Base-by-base conservation (phyloP, 78 protist species). In the Polysphondylium violaceum region DNA sequence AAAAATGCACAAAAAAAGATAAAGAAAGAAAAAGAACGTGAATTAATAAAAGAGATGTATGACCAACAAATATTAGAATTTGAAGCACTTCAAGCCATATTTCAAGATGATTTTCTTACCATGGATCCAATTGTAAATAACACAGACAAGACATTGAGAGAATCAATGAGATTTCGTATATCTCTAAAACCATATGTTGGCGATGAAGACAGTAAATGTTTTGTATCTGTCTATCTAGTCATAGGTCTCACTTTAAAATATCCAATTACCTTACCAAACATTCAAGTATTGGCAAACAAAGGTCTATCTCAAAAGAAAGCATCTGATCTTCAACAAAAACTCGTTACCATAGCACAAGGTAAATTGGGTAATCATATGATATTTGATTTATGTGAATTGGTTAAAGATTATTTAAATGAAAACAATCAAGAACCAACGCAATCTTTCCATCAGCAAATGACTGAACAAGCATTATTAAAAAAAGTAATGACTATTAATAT, bases 1-100 rank as follows among this genome's bases (percentile, higher is more conserved):
- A 72, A 72, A 55, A 72, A 50, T 50, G 78, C 44, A 50, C n/a
- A 50, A 41, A 56, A 64, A 25, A 81, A 81, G 43, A 25, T 35
- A 12, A 81, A 68, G 47, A 81, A 81, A 41, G 89, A 81, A 33
- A 65, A 38, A 58, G 89, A 81, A 38, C 23, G 59, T 50, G 77
- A 65, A 27, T 35, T 78, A 21, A 36, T 50, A 11, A 78, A 36
- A 50, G 72, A 68, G 38, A 40, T 67, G 40, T 14, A 35, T 27
- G 89, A 65, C n/a, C 74, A 81, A 51, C 89, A 81, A 35, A 25
- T 41, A 36, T 68, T 55, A 56, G 89, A 81, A 25, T 21, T 81
- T 11, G 89, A 81, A 6, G 89, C 77, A 23, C 44, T 81, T 14
- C 55, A 47, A 50, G 89, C 89, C 6, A 81, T 81, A 14, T 81